A percentile compares a stretch with the other conserved stretches of the same genome.
phyloP scores from a whole-genome alignment of 176 grass and related monocot species.

The Eremochloa ophiuroides region DNA sequence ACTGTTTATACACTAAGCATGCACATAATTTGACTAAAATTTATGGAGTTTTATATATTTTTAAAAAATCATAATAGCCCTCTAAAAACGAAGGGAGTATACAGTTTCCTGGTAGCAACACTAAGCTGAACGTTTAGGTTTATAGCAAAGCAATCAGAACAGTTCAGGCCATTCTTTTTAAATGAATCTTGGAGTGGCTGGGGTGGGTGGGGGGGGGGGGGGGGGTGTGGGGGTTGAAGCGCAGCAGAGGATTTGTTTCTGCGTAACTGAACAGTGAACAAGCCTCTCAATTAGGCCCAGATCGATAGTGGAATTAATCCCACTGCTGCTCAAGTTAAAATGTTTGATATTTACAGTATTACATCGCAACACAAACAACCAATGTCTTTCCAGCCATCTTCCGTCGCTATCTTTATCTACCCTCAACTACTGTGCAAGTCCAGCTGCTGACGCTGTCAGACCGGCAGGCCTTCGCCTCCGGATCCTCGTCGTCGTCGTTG shows the following conservation, averaged over 20 bases:
- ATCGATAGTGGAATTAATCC: too few species aligned
- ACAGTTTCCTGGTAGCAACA: not conserved
- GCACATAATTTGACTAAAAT: not conserved
- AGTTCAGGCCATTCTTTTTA: too few species aligned
- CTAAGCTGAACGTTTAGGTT: too few species aligned
- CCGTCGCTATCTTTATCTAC: constrained; percentile 36
- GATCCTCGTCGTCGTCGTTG: not conserved
- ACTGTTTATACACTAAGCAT: not conserved
- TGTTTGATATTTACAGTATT: not conserved
- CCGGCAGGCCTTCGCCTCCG: constrained; percentile 13
- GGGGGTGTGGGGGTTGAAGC: too few species aligned
- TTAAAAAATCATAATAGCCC: not conserved
- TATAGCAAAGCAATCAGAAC: too few species aligned
- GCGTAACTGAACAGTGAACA: not conserved
- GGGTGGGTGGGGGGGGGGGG: too few species aligned
- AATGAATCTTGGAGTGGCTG: too few species aligned
- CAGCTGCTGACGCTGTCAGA: constrained; percentile 37
- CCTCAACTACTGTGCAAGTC: constrained; percentile 42
- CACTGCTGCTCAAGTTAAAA: not conserved
- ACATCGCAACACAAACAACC: not conserved
- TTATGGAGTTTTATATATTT: not conserved
- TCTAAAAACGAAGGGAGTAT: not conserved
- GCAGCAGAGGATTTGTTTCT: too few species aligned
- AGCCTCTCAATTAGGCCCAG: not conserved
- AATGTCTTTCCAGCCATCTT: not conserved